Evolutionary conservation across 306 rosid genomes (phyloP), one percentile per base, ranked within the genome.

Genomic region (Senna siamea): DNA sequence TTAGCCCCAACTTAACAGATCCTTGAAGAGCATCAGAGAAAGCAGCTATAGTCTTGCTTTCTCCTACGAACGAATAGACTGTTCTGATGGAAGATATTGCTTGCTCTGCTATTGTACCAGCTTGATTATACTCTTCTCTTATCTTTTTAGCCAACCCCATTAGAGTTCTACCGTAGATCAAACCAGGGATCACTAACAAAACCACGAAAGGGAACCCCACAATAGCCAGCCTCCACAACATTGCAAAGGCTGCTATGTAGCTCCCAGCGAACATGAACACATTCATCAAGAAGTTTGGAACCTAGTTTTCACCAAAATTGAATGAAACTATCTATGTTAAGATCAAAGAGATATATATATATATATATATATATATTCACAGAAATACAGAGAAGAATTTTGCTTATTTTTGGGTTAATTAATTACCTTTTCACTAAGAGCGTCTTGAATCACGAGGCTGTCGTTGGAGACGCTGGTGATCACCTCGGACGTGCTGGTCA

Each of bases 391-490:
- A 4, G 40, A 37, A 13, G 26, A 60, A 17, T 6, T 15, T 1
- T 28, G 1, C 7, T 34, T n/a, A 37, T 9, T n/a, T 8, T n/a
- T 15, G 0, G 15, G 6, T 10, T 34, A 41, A 37, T 15, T 6
- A 5, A 18, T 53, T 15, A 90, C 89, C 88, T 91, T 91, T 63
- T 91, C 97, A 34, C 92, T 81, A 9, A 91, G 69, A 61, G 80
- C 89, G 51, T 89, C 94, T 81, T 91, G 97, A 62, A 91, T 87
- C 0, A 91, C 73, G 12, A 87, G 90, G 72, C 83, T 87, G 28
- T 91, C 97, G 13, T 66, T 91, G 15, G 97, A 89, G 64, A 91
- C 97, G 30, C 90, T 80, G 9, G 88, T 85, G 71, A 91, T 85
- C 2, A 91, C 88, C 50, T 91, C 97, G 1, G 97, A 87, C 2